Evolutionary conservation across 202 grass and related monocot genomes (phyloP).

Genomic region (Zoysia matrella): DNA sequence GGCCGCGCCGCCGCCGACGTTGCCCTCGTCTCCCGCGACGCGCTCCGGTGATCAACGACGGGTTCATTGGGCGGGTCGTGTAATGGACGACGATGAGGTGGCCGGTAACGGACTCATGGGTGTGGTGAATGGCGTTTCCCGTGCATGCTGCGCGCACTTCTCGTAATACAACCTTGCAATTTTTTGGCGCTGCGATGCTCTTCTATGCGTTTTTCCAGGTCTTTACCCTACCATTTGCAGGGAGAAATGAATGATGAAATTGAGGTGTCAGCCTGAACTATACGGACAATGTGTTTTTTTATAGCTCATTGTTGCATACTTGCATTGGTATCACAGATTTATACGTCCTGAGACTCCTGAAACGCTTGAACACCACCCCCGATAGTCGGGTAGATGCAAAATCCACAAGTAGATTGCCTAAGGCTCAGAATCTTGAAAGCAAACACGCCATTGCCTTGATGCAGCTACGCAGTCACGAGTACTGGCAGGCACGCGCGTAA

Average conservation of each 20-base stretch:
- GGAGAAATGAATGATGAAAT: neutral
- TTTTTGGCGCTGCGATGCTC: neutral
- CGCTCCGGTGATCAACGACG: neutral
- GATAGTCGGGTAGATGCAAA: neutral
- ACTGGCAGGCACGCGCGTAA: neutral
- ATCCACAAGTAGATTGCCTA: neutral
- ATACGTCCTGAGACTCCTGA: neutral
- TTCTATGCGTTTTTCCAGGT: too few species aligned
- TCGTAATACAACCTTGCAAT: neutral
- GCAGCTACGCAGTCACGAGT: too few species aligned
- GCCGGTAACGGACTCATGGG: too few species aligned
- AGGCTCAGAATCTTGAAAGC: neutral
- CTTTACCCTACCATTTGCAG: too few species aligned
- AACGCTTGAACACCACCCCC: neutral
- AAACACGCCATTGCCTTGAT: neutral
- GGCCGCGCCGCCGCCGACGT: conserved; percentile 48
- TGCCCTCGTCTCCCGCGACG: conserved; percentile 1
- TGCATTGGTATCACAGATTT: neutral
- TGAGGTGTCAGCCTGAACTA: neutral
- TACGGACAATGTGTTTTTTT: too few species aligned
- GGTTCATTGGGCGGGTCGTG: neutral
- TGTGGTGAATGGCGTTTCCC: neutral
- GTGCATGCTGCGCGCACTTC: neutral
- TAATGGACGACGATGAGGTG: neutral
- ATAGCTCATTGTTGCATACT: too few species aligned